A percentile compares a stretch with the other conserved stretches of the same genome.
Conservation (phyloP, 768 basidiomycete genomes). For the Rubroboletus satanas region DNA sequence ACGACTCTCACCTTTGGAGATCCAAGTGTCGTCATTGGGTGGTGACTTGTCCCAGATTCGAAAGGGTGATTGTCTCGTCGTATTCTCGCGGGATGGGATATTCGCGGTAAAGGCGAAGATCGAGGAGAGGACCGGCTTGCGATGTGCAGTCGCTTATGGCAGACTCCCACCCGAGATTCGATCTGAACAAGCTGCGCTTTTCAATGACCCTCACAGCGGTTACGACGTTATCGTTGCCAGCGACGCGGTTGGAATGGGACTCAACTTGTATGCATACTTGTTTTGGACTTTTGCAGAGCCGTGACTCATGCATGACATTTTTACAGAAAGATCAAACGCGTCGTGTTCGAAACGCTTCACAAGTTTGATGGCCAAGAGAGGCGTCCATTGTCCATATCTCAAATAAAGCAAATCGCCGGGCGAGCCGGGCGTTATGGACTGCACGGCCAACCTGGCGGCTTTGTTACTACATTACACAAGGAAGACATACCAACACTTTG, state of each 20-base stretch:
- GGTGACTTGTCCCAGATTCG: conserved; percentile 57
- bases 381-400: conserved; percentile 58
- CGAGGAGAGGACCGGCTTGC: conserved; percentile 66
- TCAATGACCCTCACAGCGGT: conserved; percentile 81
- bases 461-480: conserved; percentile 66
- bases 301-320: neutral
- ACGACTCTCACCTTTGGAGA: conserved; percentile 78
- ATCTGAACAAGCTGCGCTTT: conserved; percentile 86
- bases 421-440: conserved; percentile 88
- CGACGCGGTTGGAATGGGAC: conserved; percentile 96
- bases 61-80: conserved; percentile 88
- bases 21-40: conserved; percentile 61
- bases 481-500: conserved; percentile 60
- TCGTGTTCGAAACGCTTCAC: conserved; percentile 67
- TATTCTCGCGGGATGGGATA: conserved; percentile 74
- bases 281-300: neutral
- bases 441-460: conserved; percentile 54
- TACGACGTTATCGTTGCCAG: conserved; percentile 90
- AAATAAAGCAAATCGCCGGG: conserved; percentile 92
- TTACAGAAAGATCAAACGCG: conserved; percentile 81
- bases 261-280: conserved; percentile 73
- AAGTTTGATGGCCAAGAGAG: conserved; percentile 59
- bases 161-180: conserved; percentile 87
- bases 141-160: conserved; percentile 92
- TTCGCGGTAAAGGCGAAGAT: conserved; percentile 72